Percentiles rank a stretch among this genome's conserved stretches.
Evolutionary conservation across 2,329 filamentous ascomycete species (phyloP).

Genomic region (Phialophora macrospora): DNA sequence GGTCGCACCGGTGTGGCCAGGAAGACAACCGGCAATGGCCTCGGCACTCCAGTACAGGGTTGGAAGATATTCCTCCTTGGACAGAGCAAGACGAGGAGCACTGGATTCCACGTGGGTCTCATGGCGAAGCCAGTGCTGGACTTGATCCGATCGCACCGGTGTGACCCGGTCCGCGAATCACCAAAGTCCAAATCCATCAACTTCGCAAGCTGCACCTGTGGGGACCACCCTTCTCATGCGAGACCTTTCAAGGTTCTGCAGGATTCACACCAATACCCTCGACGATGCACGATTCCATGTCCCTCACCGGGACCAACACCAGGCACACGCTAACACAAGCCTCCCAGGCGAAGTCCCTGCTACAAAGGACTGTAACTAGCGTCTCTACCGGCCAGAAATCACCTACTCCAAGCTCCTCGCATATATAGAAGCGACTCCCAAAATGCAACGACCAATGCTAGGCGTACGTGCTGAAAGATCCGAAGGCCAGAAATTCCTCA

Average conservation of each 20-base stretch:
- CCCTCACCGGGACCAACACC: too few relatives aligned
- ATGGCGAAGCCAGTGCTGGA: too few relatives aligned
- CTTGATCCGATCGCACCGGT: not conserved
- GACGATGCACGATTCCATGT: not conserved
- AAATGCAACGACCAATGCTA: not conserved
- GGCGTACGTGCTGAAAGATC: constrained; percentile 5
- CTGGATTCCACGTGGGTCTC: too few relatives aligned
- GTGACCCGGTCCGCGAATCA: not conserved
- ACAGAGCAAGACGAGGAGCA: too few relatives aligned
- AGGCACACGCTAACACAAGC: not conserved
- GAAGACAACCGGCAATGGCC: too few relatives aligned
- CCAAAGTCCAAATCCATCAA: not conserved
- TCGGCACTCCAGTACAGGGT: too few relatives aligned
- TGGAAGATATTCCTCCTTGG: too few relatives aligned
- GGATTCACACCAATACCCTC: not conserved
- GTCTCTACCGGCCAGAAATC: not conserved
- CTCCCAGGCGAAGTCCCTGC: not conserved
- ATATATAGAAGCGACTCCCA: not conserved
- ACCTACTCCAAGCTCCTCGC: not conserved
- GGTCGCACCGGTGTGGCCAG: too few relatives aligned
- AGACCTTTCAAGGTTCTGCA: not conserved
- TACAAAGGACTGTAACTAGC: not conserved
- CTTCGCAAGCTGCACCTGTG: not conserved
- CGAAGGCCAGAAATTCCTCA: constrained; percentile 9
- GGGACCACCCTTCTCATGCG: not conserved